These are phyloP conservation scores for Austroboletus eburneus DNA, from an alignment of 768 basidiomycete species.

Conservation along the genomic window DNA sequence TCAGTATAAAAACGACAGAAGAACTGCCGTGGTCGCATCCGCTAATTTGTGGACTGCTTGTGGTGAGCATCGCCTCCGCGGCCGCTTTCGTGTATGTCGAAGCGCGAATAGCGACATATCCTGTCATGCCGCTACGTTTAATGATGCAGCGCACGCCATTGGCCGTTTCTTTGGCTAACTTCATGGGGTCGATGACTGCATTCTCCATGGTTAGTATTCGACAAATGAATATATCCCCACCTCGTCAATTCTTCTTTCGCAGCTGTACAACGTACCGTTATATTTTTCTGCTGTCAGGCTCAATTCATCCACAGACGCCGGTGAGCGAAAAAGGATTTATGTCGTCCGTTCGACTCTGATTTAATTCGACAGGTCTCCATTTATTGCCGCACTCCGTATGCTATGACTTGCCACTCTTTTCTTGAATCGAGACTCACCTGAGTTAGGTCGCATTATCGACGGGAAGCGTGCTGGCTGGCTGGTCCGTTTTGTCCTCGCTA, in stretches of 20 bases:
- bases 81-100: conserved; percentile 74
- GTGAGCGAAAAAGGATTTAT: conserved; percentile 37
- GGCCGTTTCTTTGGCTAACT: conserved; percentile 75
- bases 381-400: conserved; percentile 86
- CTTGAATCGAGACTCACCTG: conserved; percentile 13
- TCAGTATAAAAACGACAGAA: conserved; percentile 75
- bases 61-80: conserved; percentile 50
- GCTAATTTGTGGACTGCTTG: conserved; percentile 62
- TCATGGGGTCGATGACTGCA: conserved; percentile 70
- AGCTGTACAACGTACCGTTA: conserved; percentile 87
- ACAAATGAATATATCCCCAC: neutral
- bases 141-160: conserved; percentile 76
- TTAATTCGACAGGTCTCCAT: conserved; percentile 59
- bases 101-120: conserved; percentile 70
- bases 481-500: conserved; percentile 40
- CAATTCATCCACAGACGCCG: conserved; percentile 63
- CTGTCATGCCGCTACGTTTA: conserved; percentile 85
- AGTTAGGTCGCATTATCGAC: conserved; percentile 69
- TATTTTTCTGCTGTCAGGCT: conserved; percentile 83
- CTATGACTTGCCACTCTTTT: conserved; percentile 34
- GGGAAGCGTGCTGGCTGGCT: conserved; percentile 87
- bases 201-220: conserved; percentile 64
- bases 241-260: conserved; percentile 8
- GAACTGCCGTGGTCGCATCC: conserved; percentile 75
- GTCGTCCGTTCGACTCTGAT: conserved; percentile 6